Evolutionary conservation across 2,329 filamentous ascomycete genomes (phyloP).

Genomic region (Escovopsis weberi): DNA sequence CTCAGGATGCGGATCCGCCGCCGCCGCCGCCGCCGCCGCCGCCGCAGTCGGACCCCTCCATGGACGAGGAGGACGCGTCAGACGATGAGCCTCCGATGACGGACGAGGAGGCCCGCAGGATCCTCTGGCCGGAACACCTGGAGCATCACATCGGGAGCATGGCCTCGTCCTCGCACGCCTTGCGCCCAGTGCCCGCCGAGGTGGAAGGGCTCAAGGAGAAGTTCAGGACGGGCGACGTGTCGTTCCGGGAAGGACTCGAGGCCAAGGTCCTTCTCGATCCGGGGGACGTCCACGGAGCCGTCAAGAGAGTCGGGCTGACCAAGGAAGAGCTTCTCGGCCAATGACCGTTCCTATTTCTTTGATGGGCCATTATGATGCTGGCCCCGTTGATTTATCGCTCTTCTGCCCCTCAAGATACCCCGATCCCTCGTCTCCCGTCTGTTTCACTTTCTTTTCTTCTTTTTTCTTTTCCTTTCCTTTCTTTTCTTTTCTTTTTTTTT

Average conservation of each 20-base stretch:
- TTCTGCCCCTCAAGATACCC: too few relatives aligned
- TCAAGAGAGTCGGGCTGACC: conserved; percentile 13
- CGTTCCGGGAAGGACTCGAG: conserved; percentile 18
- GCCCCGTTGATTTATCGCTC: too few relatives aligned
- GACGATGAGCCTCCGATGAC: conserved; percentile 3
- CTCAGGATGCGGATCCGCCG: conserved; percentile 2
- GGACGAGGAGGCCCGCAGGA: conserved; percentile 22
- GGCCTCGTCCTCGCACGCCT: too few relatives aligned
- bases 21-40: conserved; percentile 5
- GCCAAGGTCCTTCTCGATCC: conserved; percentile 23
- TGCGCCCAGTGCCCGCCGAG: conserved; percentile 4
- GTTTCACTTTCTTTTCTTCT: neutral
- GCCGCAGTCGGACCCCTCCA: conserved; percentile 3
- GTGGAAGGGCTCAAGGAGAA: conserved; percentile 23
- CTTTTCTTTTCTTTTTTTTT: neutral
- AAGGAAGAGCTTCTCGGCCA: conserved; percentile 7
- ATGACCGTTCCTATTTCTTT: neutral
- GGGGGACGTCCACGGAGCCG: conserved; percentile 17
- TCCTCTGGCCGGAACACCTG: conserved; percentile 23
- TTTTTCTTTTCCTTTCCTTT: neutral
- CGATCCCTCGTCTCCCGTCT: neutral
- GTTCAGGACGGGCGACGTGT: conserved; percentile 22
- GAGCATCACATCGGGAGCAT: neutral
- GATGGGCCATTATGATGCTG: neutral
- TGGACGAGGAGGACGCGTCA: conserved; percentile 8